phyloP scores from a whole-genome alignment of 331 rosid genomes.

The Pyrus hybrid region DNA sequence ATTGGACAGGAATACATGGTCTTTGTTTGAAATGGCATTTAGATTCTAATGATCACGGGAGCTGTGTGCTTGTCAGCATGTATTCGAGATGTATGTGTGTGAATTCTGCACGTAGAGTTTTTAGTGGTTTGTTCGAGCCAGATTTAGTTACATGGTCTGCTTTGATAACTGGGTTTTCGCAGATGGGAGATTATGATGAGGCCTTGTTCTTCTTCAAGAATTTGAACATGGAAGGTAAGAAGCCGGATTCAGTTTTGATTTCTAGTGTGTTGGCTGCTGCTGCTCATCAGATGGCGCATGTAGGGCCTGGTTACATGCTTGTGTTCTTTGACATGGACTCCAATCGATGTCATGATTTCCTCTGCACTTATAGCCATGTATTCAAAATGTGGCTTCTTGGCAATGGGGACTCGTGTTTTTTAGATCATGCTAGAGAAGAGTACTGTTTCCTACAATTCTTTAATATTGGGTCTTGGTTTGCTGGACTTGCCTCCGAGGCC shows the following conservation, averaged over 20 bases:
- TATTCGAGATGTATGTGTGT: slow-evolving; percentile 68
- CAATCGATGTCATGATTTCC: slow-evolving; percentile 65
- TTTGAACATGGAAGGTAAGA: slow-evolving; percentile 40
- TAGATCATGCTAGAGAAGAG: slow-evolving; percentile 44
- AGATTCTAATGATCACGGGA: slow-evolving; percentile 51
- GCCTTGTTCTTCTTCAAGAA: slow-evolving; percentile 48
- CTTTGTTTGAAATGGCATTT: slow-evolving; percentile 49
- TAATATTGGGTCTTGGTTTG: slow-evolving; percentile 68
- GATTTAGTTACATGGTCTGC: slow-evolving; percentile 94
- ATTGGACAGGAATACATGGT: slow-evolving; percentile 63
- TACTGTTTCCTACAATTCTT: slow-evolving; percentile 57
- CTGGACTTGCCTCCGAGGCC: slow-evolving; percentile 64
- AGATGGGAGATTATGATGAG: slow-evolving; percentile 42
- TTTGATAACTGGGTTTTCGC: slow-evolving; percentile 70
- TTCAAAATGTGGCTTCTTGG: slow-evolving; percentile 69
- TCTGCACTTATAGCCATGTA: slow-evolving; percentile 80
- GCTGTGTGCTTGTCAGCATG: slow-evolving; percentile 69
- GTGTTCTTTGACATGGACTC: slow-evolving; percentile 60
- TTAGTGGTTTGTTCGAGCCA: slow-evolving; percentile 45
- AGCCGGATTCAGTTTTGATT: slow-evolving; percentile 58
- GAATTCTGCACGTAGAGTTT: slow-evolving; percentile 53
- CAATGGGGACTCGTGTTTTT: slow-evolving; percentile 48
- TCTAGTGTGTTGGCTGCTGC: slow-evolving; percentile 69
- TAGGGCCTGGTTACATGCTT: slow-evolving; percentile 57
- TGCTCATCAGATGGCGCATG: slow-evolving; percentile 47